Percentiles rank a stretch among this genome's conserved stretches.
Conservation (phyloP, 257 asterid genomes). For the Rhazya stricta region DNA sequence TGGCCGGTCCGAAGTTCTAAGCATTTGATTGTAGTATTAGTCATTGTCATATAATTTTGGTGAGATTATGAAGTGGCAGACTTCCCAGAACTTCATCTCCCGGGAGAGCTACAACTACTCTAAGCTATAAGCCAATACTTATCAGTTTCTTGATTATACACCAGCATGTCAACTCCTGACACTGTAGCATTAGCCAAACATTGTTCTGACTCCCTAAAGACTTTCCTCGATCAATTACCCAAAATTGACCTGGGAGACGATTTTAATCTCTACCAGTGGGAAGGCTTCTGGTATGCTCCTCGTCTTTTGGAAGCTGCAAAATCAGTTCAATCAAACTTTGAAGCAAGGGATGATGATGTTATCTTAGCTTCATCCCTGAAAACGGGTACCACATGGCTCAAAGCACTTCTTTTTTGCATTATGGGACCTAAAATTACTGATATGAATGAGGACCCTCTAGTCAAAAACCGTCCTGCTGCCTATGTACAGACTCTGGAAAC, state of each 20-base stretch:
- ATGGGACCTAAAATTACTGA: constrained; percentile 16
- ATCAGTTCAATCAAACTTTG: constrained; percentile 9
- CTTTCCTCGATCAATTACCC: constrained; percentile 13
- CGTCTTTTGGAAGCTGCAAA: constrained; percentile 17
- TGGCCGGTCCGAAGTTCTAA: no score
- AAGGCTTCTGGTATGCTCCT: constrained; percentile 22
- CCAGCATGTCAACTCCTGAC: constrained; percentile 5
- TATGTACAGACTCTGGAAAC: constrained; percentile 15
- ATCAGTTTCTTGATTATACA: background rate
- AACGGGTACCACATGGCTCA: constrained; percentile 22
- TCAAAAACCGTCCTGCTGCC: constrained; percentile 2
- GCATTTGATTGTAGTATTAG: no score
- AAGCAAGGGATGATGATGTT: constrained; percentile 14
- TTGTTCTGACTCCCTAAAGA: constrained; percentile 14
- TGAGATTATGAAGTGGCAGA: background rate
- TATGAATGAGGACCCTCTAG: constrained; percentile 5
- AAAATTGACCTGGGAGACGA: background rate
- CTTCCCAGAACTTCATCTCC: background rate
- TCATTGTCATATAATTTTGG: no score
- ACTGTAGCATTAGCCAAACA: background rate
- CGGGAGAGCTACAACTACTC: background rate
- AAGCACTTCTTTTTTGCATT: constrained; percentile 16
- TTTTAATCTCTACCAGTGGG: constrained; percentile 11
- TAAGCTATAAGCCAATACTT: background rate
- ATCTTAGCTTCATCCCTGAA: constrained; percentile 18